Base-by-base conservation (phyloP, 2,329 filamentous ascomycete genomes). In the Aspergillus latus region DNA sequence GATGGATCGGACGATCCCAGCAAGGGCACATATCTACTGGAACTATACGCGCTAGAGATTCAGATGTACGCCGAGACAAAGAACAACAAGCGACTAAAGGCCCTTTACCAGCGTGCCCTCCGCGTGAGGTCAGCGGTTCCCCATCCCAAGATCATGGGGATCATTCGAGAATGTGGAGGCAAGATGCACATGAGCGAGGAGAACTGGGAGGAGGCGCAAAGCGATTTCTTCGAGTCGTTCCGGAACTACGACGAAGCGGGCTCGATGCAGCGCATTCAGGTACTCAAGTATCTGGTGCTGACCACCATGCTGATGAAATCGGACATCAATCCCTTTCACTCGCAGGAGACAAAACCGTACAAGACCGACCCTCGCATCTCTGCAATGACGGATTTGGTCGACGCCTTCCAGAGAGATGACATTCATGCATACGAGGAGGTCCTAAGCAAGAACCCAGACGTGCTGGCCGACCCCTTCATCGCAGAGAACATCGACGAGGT, bases 161-260 rank as follows among this genome's bases (percentile, higher is more conserved):
- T 99, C 72, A 99, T 99, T 70, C 88, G 93, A 53, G 94, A 99
- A 78, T 99, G 94, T 72, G 94, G 94, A 68, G 94, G 94, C 66
- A 99, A 99, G 81, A 99, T 99, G 94, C 92, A 97, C 78, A 97
- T 99, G 94, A 94, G 90, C 73, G 94, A 99, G 80, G 94, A 97
- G 78, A 97, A 97, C 73, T 99, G 94, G 94, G 91, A 94, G 72
- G 90, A 92, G 68, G 94, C 94, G 1, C 92, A 97, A 76, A 93
- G 87, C 66, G 94, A 97, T 78, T 99, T 99, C 75, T 97, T 97
- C 74, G 94, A 99, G 74, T 96, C 93, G 1, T 99, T 99, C 80
- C 89, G 92, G 56, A 97, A 97, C 78, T 99, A 97, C 77, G 94
- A 99, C 72, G 94, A 99, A 79, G 94, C 94, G 40, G 94, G 94